Evolutionary conservation across 768 basidiomycete genomes (phyloP).

Genomic region (Leccinum olivaceopallidum): DNA sequence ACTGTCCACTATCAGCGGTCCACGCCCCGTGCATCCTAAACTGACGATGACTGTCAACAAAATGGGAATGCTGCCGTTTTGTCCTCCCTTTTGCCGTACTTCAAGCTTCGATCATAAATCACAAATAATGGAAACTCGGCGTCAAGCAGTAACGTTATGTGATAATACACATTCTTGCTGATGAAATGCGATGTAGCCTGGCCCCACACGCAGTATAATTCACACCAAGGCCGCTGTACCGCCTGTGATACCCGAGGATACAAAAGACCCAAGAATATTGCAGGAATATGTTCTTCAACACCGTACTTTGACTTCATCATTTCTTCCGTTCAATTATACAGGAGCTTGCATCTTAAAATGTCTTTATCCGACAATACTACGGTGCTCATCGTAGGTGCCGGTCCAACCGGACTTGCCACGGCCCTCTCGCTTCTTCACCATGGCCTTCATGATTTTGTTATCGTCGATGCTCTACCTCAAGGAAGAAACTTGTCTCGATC

Average conservation of each 20-base stretch:
- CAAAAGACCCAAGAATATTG: background rate
- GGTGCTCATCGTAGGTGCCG: slow-evolving; percentile 51
- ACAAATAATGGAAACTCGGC: background rate
- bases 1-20: background rate
- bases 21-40: background rate
- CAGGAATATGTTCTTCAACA: background rate
- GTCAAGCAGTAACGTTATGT: background rate
- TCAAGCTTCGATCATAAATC: background rate
- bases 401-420: slow-evolving; percentile 47
- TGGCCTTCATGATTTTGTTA: slow-evolving; percentile 40
- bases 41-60: background rate
- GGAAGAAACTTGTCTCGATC: slow-evolving; percentile 45
- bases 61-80: background rate
- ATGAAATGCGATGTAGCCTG: background rate
- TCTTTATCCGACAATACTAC: slow-evolving; percentile 38
- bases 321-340: background rate
- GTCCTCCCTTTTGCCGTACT: background rate
- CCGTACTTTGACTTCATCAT: background rate
- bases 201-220: too few species aligned
- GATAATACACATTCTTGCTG: background rate
- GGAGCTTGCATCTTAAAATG: slow-evolving; percentile 1
- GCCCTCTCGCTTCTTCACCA: slow-evolving; percentile 46
- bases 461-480: slow-evolving; percentile 40
- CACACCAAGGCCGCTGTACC: too few species aligned
- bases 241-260: background rate